Base-by-base conservation (phyloP, 2,329 filamentous ascomycete genomes). In the Colletotrichum sidae region DNA sequence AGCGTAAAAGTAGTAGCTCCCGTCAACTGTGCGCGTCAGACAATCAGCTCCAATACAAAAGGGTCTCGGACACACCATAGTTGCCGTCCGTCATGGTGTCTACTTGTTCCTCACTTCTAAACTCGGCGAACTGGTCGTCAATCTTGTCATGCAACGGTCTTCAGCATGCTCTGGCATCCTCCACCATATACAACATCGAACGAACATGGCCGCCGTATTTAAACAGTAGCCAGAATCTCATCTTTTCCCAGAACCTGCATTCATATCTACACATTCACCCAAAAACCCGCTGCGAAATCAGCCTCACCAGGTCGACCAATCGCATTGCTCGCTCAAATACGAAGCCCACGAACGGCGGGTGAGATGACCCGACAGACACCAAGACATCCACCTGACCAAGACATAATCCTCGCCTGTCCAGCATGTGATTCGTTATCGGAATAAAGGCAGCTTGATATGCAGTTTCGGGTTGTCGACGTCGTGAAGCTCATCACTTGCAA, bases 1-100 rank as follows among this genome's bases (percentile, higher is more conserved):
- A 8, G 78, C 79, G 63, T 81, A 84, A 70, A 83, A 79, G 75
- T 77, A 85, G 41, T 79, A 75, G 63, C 80, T 84, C 0, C 75
- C 78, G 1, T 76, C 70, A 41, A 83, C 80, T 81, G 59, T 11
- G 50, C 7, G 12, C 12, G 34, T 46, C 37, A 49, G 62, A 13
- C 8, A 41, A n/a, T 8, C 9, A 13, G 49, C 44, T 34, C n/a
- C 8, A 13, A 33, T 33, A 33, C 35, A 17, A 7, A 15, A 33
- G 17, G 2, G 38, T 8, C 4, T 5, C 38, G 17, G 10, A 53
- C 69, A 39, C 71, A 76, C 76, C 72, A 37, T 76, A 74, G 42
- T 72, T 68, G 8, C 76, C 78, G 68, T 77, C 68, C 45, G 72
- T 67, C 76, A 77, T 76, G 8, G 3, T 69, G 33, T 35, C 25